Percentiles rank a stretch among this genome's conserved stretches.
phyloP scores from a whole-genome alignment of 2,329 filamentous ascomycete genomes.

The Conoideocrella luteorostrata region DNA sequence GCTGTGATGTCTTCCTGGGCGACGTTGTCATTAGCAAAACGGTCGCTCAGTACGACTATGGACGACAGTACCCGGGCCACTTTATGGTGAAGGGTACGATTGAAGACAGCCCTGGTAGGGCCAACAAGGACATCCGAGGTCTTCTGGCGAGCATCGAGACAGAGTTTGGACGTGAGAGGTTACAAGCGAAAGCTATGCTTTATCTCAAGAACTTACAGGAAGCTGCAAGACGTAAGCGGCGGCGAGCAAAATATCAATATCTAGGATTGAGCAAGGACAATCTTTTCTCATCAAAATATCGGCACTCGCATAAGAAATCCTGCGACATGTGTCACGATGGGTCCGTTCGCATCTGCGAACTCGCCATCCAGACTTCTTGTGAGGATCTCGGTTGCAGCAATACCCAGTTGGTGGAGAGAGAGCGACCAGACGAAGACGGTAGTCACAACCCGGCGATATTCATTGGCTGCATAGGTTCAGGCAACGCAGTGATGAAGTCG shows the following conservation, averaged over 20 bases:
- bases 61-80: conserved; percentile 16
- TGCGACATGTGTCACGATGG: conserved; percentile 6
- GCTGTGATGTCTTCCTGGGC: conserved; percentile 19
- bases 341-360: conserved; percentile 14
- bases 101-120: conserved; percentile 20
- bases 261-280: conserved; percentile 21
- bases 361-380: conserved; percentile 16
- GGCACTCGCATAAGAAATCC: conserved; percentile 20
- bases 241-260: conserved; percentile 14
- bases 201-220: conserved; percentile 15
- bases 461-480: conserved; percentile 31
- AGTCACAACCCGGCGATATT: conserved; percentile 25
- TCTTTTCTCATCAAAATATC: conserved; percentile 20
- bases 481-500: conserved; percentile 33
- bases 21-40: conserved; percentile 26
- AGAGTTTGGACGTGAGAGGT: conserved; percentile 6
- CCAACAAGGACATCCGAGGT: conserved; percentile 21
- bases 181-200: conserved; percentile 7
- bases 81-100: conserved; percentile 20
- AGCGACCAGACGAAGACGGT: not conserved
- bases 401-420: conserved; percentile 8
- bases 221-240: conserved; percentile 6
- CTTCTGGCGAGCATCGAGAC: conserved; percentile 18
- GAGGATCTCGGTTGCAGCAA: conserved; percentile 21
- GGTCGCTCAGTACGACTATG: conserved; percentile 23